Evolutionary conservation across 2,329 filamentous ascomycete genomes (phyloP).

Genomic region (Aspergillus clavatus): DNA sequence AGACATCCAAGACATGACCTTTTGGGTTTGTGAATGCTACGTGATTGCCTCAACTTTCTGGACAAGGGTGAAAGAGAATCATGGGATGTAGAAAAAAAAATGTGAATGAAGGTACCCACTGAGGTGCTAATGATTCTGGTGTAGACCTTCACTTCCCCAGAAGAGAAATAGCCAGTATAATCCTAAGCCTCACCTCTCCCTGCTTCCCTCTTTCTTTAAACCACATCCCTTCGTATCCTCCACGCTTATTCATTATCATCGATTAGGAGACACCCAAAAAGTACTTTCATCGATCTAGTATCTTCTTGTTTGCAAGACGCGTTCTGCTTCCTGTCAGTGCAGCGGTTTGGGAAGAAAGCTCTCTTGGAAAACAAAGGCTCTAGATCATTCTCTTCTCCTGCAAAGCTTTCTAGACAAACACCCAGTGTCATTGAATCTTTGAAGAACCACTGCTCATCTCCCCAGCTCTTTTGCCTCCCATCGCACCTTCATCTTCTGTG

Average conservation of each 20-base stretch:
- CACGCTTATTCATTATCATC: conserved; percentile 1
- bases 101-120: background rate
- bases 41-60: background rate
- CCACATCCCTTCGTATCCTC: conserved; percentile 1
- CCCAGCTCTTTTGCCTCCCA: too few species aligned
- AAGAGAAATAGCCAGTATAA: background rate
- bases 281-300: background rate
- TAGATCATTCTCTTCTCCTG: background rate
- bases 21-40: background rate
- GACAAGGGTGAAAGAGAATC: background rate
- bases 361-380: background rate
- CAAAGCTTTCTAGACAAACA: background rate
- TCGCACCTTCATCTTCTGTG: too few species aligned
- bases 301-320: background rate
- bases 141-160: conserved; percentile 1
- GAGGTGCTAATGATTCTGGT: background rate
- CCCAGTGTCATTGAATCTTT: too few species aligned
- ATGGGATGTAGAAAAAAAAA: background rate
- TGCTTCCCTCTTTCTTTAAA: background rate
- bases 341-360: background rate
- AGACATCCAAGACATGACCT: background rate
- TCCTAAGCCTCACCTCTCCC: background rate
- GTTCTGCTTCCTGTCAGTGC: background rate
- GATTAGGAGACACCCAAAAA: background rate
- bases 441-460: too few species aligned